A percentile compares a stretch with the other conserved stretches of the same genome.
phyloP scores from a whole-genome alignment of 371 early-diverging fungal species.

The Cladochytrium tenue region DNA sequence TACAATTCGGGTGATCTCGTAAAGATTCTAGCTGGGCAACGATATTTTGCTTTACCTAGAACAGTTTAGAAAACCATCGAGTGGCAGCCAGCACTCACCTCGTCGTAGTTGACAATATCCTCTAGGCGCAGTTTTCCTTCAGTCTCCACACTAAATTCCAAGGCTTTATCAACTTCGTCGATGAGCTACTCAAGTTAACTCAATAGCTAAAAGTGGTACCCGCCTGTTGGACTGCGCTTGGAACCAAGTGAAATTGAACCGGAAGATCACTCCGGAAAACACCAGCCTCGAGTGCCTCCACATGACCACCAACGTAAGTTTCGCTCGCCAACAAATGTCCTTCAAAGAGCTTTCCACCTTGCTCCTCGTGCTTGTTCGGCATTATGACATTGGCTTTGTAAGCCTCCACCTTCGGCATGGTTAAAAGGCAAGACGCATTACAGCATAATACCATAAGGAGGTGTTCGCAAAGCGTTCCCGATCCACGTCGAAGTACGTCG shows the following conservation, averaged over 20 bases:
- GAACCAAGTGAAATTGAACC: slow-evolving; percentile 79
- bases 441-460: slow-evolving; percentile 82
- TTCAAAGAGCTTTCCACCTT: slow-evolving; percentile 75
- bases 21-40: slow-evolving; percentile 62
- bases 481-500: slow-evolving; percentile 95
- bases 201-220: slow-evolving; percentile 19
- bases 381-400: slow-evolving; percentile 90
- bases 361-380: slow-evolving; percentile 91
- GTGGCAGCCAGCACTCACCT: slow-evolving; percentile 46
- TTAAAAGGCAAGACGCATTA: slow-evolving; percentile 2
- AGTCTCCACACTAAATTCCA: slow-evolving; percentile 83
- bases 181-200: slow-evolving; percentile 62
- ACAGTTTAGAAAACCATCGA: background rate
- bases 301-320: slow-evolving; percentile 99
- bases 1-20: slow-evolving; percentile 71
- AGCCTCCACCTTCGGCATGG: slow-evolving; percentile 75
- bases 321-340: slow-evolving; percentile 93
- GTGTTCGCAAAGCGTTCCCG: slow-evolving; percentile 98
- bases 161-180: slow-evolving; percentile 86
- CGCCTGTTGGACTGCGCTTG: slow-evolving; percentile 70
- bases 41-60: slow-evolving; percentile 60
- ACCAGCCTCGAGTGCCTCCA: slow-evolving; percentile 98
- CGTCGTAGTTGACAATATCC: slow-evolving; percentile 77
- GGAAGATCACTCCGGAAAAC: slow-evolving; percentile 97
- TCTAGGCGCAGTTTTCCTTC: slow-evolving; percentile 73